Conservation (phyloP, 768 basidiomycete genomes). For the Tylopilus balloui region DNA sequence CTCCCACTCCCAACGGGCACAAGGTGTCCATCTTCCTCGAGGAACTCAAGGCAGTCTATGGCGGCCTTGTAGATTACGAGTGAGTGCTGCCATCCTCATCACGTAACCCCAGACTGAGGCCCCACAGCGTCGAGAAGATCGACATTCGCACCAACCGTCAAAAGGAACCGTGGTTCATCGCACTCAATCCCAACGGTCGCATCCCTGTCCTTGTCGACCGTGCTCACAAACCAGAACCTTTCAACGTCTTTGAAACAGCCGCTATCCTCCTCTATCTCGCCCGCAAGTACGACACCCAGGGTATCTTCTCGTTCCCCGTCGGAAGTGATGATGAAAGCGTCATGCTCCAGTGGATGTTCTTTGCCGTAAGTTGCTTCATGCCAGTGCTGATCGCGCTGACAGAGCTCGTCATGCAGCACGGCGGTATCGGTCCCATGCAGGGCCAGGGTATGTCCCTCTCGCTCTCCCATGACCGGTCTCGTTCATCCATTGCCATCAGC, state of each 20-base stretch:
- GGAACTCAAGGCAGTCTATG: slow-evolving; percentile 56
- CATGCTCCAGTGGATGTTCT: slow-evolving; percentile 85
- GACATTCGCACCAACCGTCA: slow-evolving; percentile 63
- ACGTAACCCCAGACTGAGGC: not conserved
- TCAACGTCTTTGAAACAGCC: slow-evolving; percentile 69
- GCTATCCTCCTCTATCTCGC: slow-evolving; percentile 82
- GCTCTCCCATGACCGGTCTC: slow-evolving; percentile 11
- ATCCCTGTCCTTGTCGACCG: slow-evolving; percentile 68
- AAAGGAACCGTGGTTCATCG: slow-evolving; percentile 79
- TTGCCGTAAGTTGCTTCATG: slow-evolving; percentile 45
- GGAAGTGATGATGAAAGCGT: slow-evolving; percentile 63
- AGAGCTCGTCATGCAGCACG: slow-evolving; percentile 45
- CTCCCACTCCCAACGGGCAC: slow-evolving; percentile 57
- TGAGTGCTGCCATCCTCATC: slow-evolving; percentile 19
- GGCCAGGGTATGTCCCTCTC: slow-evolving; percentile 44
- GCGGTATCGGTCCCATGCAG: slow-evolving; percentile 86
- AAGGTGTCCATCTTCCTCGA: slow-evolving; percentile 53
- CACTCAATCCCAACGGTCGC: slow-evolving; percentile 67
- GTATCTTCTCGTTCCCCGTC: slow-evolving; percentile 65
- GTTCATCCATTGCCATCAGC: slow-evolving; percentile 34
- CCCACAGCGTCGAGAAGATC: slow-evolving; percentile 46
- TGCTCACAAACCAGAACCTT: slow-evolving; percentile 47
- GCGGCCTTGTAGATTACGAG: slow-evolving; percentile 46
- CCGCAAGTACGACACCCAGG: slow-evolving; percentile 76
- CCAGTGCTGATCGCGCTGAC: not conserved